Evolutionary conservation across 352 stramenopile genomes (phyloP).

Genomic region (Phytophthora nicotianae): DNA sequence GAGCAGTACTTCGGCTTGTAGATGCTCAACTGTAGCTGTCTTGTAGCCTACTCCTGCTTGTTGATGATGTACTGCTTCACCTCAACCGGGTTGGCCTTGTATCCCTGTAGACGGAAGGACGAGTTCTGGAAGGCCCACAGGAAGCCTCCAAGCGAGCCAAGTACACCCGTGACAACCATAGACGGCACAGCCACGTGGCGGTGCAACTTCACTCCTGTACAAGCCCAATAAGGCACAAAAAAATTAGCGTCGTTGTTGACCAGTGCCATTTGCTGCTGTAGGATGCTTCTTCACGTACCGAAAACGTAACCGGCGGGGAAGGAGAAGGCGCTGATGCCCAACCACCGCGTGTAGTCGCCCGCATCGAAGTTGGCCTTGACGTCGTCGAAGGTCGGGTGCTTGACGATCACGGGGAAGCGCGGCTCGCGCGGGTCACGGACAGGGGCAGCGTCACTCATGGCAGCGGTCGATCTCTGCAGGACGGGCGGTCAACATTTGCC

Average conservation of each 20-base stretch:
- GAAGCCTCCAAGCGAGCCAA: slow-evolving; percentile 79
- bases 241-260: slow-evolving; percentile 10
- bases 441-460: slow-evolving; percentile 54
- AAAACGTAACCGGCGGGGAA: slow-evolving; percentile 83
- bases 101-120: slow-evolving; percentile 80
- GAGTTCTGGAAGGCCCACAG: slow-evolving; percentile 86
- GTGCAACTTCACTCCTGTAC: slow-evolving; percentile 65
- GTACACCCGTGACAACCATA: slow-evolving; percentile 76
- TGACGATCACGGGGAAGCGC: slow-evolving; percentile 79
- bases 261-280: neutral
- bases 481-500: slow-evolving; percentile 15
- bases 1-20: neutral
- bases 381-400: slow-evolving; percentile 80
- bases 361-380: slow-evolving; percentile 71
- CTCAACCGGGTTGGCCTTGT: slow-evolving; percentile 61
- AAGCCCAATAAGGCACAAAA: slow-evolving; percentile 5
- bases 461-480: slow-evolving; percentile 10
- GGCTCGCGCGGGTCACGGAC: slow-evolving; percentile 60
- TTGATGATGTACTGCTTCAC: slow-evolving; percentile 70
- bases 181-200: slow-evolving; percentile 64
- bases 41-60: slow-evolving; percentile 31
- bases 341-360: slow-evolving; percentile 68
- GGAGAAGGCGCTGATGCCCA: slow-evolving; percentile 62
- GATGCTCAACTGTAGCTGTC: neutral
- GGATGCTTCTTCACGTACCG: slow-evolving; percentile 42